Base-by-base conservation (phyloP, 1,284 basidiomycete genomes). In the Macrocystidia cucumis region DNA sequence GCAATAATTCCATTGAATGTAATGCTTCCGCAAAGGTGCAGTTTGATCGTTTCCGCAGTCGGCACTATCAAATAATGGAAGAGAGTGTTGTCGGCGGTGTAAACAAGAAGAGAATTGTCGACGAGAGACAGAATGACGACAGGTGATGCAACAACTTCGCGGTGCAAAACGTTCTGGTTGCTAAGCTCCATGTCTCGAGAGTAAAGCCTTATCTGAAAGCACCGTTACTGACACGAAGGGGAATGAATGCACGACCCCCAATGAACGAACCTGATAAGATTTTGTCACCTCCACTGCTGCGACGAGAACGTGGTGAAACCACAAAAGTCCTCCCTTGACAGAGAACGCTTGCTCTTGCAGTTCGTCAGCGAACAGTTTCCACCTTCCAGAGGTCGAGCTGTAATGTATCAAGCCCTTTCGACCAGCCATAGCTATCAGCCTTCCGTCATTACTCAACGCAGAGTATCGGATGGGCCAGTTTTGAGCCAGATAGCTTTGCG, bases 401-500 rank as follows among this genome's bases (percentile, higher is more conserved):
- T 96, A 98, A 57, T 98, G 96, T 7, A 88, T 84, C 14, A 98
- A 65, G 0, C 96, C 96, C 34, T 88, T 72, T 17, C 88, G 73
- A 1, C 96, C 96, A 13, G 96, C 95, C 9, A 98, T 78, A 2
- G 96, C 96, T 45, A 98, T 81, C 14, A 98, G 69, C 33, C 87
- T 75, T 2, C 93, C 96, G 53, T 98, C 96, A 23, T 71, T 74
- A 39, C 91, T 96, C 39, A 98, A 77, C 3, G 88, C 85, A 4
- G 93, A 93, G 54, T 93, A 96, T 25, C 84, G 80, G 27, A 98
- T 83, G 0, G 96, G 96, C 90, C 95, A 97, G 50, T 98, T 96
- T 9, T 78, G 72, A 1, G 91, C 76, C 24, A 98, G 65, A 59
- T 98, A 99, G 13, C 68, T 65, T 48, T 86, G 78, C 0, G 96